Percentiles rank a stretch among this genome's conserved stretches.
phyloP scores from a whole-genome alignment of 192 early-diverging fungal genomes.

The Podila verticillata region DNA sequence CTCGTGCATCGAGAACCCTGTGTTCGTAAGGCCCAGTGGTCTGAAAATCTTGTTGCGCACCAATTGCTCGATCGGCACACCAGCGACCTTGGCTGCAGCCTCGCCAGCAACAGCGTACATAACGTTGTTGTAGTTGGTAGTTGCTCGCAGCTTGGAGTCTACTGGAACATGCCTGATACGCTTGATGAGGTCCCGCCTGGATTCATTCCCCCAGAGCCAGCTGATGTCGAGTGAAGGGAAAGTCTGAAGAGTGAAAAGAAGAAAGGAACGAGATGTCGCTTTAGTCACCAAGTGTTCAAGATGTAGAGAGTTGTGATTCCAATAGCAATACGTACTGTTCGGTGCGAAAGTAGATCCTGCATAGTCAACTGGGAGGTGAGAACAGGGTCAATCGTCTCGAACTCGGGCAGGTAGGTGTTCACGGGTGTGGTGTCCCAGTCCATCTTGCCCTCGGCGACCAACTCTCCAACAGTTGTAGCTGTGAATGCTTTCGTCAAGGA shows the following conservation, averaged over 20 bases:
- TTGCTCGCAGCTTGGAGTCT: background rate
- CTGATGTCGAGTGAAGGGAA: background rate
- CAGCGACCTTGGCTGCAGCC: conserved; percentile 26
- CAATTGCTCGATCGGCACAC: conserved; percentile 6
- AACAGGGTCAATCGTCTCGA: conserved; percentile 1
- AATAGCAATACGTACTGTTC: too few species aligned
- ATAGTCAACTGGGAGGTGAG: conserved; percentile 12
- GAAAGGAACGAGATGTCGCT: background rate
- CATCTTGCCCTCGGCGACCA: conserved; percentile 11
- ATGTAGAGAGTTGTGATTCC: too few species aligned
- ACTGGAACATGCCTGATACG: conserved; percentile 8
- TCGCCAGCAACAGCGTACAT: conserved; percentile 38
- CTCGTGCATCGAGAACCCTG: conserved; percentile 14
- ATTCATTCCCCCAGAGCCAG: background rate
- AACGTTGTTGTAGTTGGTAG: conserved; percentile 10
- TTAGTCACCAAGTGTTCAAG: too few species aligned
- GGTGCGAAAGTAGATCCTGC: too few species aligned
- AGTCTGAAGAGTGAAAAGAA: background rate
- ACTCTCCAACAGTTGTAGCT: conserved; percentile 5
- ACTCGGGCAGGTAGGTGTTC: conserved; percentile 10
- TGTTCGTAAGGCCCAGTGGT: conserved; percentile 13
- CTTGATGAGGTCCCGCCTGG: conserved; percentile 16
- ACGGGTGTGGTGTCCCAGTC: conserved; percentile 12
- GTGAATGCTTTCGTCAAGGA: conserved; percentile 22
- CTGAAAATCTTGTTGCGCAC: conserved; percentile 7